A percentile compares a stretch with the other conserved stretches of the same genome.
Evolutionary conservation across 495 filamentous ascomycete species (phyloP).

Genomic region (Oleoguttula mirabilis): DNA sequence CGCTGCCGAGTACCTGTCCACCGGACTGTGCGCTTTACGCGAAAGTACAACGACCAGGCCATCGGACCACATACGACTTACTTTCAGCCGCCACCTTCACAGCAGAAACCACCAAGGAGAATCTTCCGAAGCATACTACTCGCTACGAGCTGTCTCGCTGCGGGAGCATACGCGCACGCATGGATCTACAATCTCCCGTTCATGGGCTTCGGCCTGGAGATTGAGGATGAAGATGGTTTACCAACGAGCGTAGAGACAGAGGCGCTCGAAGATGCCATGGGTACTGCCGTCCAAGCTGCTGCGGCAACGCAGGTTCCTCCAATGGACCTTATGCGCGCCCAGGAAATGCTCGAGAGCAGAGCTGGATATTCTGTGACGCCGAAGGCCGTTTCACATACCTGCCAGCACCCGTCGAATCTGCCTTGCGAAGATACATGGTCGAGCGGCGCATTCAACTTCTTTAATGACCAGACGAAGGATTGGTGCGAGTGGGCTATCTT

Average conservation of each 20-base stretch:
- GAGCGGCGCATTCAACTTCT: neutral
- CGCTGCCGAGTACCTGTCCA: no score
- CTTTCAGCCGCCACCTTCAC: constrained; percentile 12
- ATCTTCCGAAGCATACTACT: constrained; percentile 4
- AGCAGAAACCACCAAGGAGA: constrained; percentile 1
- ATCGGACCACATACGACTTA: constrained; percentile 15
- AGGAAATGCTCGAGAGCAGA: constrained; percentile 3
- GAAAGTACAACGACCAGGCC: constrained; percentile 5
- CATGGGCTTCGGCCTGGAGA: neutral
- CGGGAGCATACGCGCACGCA: constrained; percentile 1
- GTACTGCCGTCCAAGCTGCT: neutral
- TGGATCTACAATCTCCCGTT: constrained; percentile 5
- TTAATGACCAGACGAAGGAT: constrained; percentile 3
- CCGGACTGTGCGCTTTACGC: constrained; percentile 4
- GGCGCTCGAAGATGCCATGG: constrained; percentile 5
- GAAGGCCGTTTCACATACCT: constrained; percentile 4
- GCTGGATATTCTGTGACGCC: constrained; percentile 4
- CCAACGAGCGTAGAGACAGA: constrained; percentile 1
- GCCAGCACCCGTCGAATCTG: constrained; percentile 12
- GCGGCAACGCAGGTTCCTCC: neutral
- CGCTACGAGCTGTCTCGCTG: neutral
- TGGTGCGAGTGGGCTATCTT: constrained; percentile 14
- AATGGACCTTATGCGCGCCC: constrained; percentile 4
- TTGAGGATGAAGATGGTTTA: neutral
- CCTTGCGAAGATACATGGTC: constrained; percentile 12